These are phyloP conservation scores for Phytophthora syringae DNA, from an alignment of 352 stramenopile genomes.

Conservation along the genomic window DNA sequence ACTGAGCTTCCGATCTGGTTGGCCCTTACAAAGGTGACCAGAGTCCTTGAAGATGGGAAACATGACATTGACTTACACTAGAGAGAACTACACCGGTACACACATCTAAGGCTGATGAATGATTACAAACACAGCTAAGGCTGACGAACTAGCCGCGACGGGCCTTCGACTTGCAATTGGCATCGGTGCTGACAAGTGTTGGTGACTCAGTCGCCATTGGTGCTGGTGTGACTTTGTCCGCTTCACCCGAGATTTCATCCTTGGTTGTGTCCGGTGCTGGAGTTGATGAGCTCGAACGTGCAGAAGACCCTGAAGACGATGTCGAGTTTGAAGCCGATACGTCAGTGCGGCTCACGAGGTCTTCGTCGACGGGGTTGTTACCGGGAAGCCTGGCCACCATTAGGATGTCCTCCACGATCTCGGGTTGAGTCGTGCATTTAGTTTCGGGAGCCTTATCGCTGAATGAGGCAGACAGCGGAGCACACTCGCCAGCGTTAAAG, in stretches of 20 bases:
- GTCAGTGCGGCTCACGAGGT: neutral
- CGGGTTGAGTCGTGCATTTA: conserved; percentile 42
- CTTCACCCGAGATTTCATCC: conserved; percentile 16
- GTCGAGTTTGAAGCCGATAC: conserved; percentile 6
- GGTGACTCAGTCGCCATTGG: neutral
- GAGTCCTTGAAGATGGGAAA: conserved; percentile 15
- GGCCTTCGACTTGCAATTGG: conserved; percentile 29
- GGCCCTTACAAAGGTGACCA: conserved; percentile 17
- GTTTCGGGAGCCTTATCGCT: conserved; percentile 36
- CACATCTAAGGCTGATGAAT: conserved; percentile 1
- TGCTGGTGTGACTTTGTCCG: conserved; percentile 1
- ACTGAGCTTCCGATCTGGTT: conserved; percentile 19
- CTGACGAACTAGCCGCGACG: conserved; percentile 9
- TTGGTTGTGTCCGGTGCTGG: neutral
- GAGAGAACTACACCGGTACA: conserved; percentile 4
- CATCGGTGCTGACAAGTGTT: neutral
- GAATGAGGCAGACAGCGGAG: conserved; percentile 45
- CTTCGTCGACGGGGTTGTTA: conserved; percentile 40
- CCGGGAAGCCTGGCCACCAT: conserved; percentile 40
- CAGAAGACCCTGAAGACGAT: conserved; percentile 11
- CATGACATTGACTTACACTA: neutral
- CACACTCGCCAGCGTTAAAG: conserved; percentile 57
- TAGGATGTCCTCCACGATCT: conserved; percentile 41
- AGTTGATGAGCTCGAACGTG: conserved; percentile 2
- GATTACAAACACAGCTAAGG: no score